phyloP scores from a whole-genome alignment of 1,139 yeast genomes.

The Casaregolazyma suthepensis region DNA sequence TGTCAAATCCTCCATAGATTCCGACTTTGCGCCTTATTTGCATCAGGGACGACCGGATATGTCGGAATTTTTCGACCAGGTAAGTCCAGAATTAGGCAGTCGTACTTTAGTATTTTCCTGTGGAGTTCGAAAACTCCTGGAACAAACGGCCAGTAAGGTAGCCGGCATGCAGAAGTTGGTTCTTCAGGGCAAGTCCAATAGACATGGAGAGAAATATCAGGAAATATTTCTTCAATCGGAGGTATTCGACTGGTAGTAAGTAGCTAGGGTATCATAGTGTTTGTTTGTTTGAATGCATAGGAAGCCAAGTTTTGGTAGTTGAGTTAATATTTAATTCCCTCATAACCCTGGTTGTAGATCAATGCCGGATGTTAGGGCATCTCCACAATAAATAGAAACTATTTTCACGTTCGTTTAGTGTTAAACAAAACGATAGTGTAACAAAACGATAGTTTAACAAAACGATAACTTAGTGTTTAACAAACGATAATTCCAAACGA shows the following conservation, averaged over 20 bases:
- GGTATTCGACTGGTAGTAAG: constrained; percentile 50
- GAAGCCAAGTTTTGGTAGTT: background rate
- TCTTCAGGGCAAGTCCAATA: constrained; percentile 15
- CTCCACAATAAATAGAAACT: no score
- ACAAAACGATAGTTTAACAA: no score
- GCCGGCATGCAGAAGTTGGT: constrained; percentile 37
- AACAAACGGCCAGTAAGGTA: constrained; percentile 40
- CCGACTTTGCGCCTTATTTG: constrained; percentile 3
- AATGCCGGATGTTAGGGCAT: background rate
- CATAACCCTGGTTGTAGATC: background rate
- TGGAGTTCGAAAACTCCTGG: constrained; percentile 45
- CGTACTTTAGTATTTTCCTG: constrained; percentile 47
- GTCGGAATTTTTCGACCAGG: constrained; percentile 13
- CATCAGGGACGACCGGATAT: constrained; percentile 36
- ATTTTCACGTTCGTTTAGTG: background rate
- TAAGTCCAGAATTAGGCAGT: constrained; percentile 27
- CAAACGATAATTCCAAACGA: no score
- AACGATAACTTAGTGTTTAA: no score
- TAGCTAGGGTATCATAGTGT: background rate
- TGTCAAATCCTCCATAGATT: background rate
- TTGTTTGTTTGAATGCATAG: background rate
- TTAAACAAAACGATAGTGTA: background rate
- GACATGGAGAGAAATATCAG: constrained; percentile 25
- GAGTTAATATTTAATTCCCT: background rate
- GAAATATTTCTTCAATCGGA: constrained; percentile 58